Evolutionary conservation across 768 basidiomycete genomes (phyloP).

Genomic region (Tricholoma sp.): DNA sequence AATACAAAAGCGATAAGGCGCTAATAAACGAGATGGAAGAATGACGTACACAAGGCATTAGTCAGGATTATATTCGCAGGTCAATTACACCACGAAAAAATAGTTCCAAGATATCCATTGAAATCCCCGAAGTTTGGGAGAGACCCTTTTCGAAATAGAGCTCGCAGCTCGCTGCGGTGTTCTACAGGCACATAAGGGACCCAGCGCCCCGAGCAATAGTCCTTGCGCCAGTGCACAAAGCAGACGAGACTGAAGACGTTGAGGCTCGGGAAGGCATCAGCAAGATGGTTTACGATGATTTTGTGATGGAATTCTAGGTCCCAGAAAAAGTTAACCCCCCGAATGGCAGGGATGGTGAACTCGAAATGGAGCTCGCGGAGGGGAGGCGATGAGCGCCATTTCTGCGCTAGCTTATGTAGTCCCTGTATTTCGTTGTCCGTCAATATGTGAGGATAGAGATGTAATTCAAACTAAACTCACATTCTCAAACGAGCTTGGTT

Average conservation of each 20-base stretch:
- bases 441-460: background rate
- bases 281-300: background rate
- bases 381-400: slow-evolving; percentile 8
- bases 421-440: background rate
- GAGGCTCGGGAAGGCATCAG: slow-evolving; percentile 10
- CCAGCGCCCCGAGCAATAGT: slow-evolving; percentile 2
- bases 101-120: background rate
- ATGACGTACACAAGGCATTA: background rate
- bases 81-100: background rate
- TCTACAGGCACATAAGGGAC: background rate
- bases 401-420: background rate
- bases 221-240: slow-evolving; percentile 7
- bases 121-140: background rate
- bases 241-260: slow-evolving; percentile 1
- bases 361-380: slow-evolving; percentile 3
- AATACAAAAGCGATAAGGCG: background rate
- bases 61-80: background rate
- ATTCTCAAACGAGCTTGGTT: background rate
- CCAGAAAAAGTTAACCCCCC: background rate
- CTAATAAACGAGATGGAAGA: background rate
- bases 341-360: background rate
- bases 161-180: background rate
- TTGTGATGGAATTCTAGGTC: slow-evolving; percentile 7
- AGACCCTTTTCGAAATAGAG: background rate
- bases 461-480: background rate